Base-by-base conservation (phyloP, 129 eudicot species). In the Flaveria brownii region DNA sequence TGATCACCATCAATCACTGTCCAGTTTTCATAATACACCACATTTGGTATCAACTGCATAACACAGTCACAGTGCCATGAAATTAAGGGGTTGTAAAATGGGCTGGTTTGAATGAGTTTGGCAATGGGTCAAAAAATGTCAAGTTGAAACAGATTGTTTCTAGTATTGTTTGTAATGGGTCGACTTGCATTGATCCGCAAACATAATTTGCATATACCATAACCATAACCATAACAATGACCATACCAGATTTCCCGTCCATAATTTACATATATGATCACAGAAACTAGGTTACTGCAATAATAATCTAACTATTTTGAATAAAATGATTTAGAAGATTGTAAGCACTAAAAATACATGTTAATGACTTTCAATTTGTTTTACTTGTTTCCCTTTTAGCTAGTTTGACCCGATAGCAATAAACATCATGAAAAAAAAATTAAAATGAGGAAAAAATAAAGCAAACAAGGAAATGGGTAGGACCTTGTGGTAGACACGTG, bases 401-500 rank as follows among this genome's bases (percentile, higher is more conserved):
- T 61, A 61, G 46, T 63, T 63, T 6, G 23, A 30, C 69, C 69
- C 46, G 2, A 11, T 25, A 26, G 39, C 9, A 25, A 25, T 25
- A 61, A 61, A n/a, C 9, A 61, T 61, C 26, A 25, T 11, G 28
- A 22, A 18, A 18, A 18, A 18, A 3, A 2, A 2, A 9, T 14
- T 15, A 23, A 20, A n/a, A 54, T 8, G 23, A 9, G 30, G 46
- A 66, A 65, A 18, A 36, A 36, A 5, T 12, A 23, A 57, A 18
- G 8, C 49, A 43, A 16, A 51, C 12, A 36, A 8, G 26, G 56
- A 65, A 65, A 22, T 12, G 59, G 23, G 39, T 6, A 9, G 70
- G 71, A 91, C 97, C 97, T 84, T 82, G 88, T 95, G 99, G 80
- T 95, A 95, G 82, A 95, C 88, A 66, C 97, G 87, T 65, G 99